Evolutionary conservation across 768 basidiomycete genomes (phyloP), one percentile per base, ranked within the genome.

Genomic region (Xanthoconium purpureum): DNA sequence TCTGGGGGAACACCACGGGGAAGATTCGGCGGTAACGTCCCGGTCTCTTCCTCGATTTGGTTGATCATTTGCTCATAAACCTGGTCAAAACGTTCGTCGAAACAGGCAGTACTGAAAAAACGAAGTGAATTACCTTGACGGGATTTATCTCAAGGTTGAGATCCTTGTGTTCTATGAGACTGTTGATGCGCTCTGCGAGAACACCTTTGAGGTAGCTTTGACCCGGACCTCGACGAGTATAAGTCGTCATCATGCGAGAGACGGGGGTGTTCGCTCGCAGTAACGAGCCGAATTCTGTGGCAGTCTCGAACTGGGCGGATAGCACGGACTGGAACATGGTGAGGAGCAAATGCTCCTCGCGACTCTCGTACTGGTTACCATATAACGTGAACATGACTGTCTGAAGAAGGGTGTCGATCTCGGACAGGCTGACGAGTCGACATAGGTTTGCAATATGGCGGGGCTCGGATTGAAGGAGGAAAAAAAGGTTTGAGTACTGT

Each of bases 311-410:
- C 73, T 99, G 97, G 28, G 97, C 96, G 45, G 96, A 95, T 6
- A 99, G 80, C 12, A 99, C 97, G 65, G 93, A 94, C 78, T 99
- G 90, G 77, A 99, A 99, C 97, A 99, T 99, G 50, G 97, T 98
- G 60, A 99, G 81, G 61, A 99, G 87, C 40, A 99, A 77, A 73
- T 99, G 97, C 75, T 99, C 97, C 76, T 99, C 97, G 65, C 96
- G 80, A 70, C 91, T 92, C 77, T 98, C 94, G 76, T 98, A 96
- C 77, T 98, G 96, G 78, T 99, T 96, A 60, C 97, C 97, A 71
- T 98, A 99, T 30, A 99, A 84, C 17, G 97, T 98, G 77, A 99
- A 99, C 97, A 99, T 99, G 73, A 99, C 97, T 3, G 97, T 99
- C 73, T 99, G 97, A 29, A 99, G 85, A 56, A 99, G 88, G 45